Evolutionary conservation across 2,329 filamentous ascomycete species (phyloP).

Genomic region (Ambrosiella cleistominuta): DNA sequence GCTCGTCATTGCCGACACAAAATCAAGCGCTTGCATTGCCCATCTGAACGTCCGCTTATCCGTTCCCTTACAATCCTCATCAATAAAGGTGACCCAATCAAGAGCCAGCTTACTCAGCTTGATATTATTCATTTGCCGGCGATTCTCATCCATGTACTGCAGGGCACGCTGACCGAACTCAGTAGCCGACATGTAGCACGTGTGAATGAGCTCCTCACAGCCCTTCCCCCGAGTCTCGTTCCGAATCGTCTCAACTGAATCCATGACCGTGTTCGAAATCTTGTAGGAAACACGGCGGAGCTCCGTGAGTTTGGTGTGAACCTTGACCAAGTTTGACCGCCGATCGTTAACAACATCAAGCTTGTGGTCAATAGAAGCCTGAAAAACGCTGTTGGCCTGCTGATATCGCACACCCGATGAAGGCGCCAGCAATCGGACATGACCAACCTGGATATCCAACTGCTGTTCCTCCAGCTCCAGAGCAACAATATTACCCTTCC

Average conservation of each 20-base stretch:
- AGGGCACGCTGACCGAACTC: slow-evolving; percentile 93
- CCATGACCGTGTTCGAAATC: slow-evolving; percentile 95
- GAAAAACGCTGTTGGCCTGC: slow-evolving; percentile 61
- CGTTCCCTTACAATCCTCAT: slow-evolving; percentile 84
- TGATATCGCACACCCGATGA: slow-evolving; percentile 64
- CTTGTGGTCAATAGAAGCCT: slow-evolving; percentile 63
- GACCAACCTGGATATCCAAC: slow-evolving; percentile 71
- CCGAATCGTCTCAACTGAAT: slow-evolving; percentile 85
- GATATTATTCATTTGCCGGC: slow-evolving; percentile 91
- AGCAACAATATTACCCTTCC: slow-evolving; percentile 62
- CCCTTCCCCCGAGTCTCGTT: slow-evolving; percentile 68
- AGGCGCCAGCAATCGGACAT: slow-evolving; percentile 74
- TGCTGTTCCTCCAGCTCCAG: slow-evolving; percentile 59
- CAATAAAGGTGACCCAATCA: slow-evolving; percentile 97
- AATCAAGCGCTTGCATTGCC: slow-evolving; percentile 89
- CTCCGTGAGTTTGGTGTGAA: slow-evolving; percentile 78
- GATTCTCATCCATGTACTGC: slow-evolving; percentile 87
- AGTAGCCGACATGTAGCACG: slow-evolving; percentile 96
- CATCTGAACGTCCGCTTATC: slow-evolving; percentile 94
- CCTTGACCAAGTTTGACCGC: slow-evolving; percentile 79
- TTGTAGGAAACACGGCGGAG: slow-evolving; percentile 94
- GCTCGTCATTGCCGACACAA: slow-evolving; percentile 92
- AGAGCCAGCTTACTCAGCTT: slow-evolving; percentile 84
- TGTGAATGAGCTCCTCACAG: slow-evolving; percentile 91
- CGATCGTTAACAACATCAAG: slow-evolving; percentile 83